These are phyloP conservation scores for Agaricus subrufescens DNA, from an alignment of 768 basidiomycete genomes.

Conservation along the genomic window DNA sequence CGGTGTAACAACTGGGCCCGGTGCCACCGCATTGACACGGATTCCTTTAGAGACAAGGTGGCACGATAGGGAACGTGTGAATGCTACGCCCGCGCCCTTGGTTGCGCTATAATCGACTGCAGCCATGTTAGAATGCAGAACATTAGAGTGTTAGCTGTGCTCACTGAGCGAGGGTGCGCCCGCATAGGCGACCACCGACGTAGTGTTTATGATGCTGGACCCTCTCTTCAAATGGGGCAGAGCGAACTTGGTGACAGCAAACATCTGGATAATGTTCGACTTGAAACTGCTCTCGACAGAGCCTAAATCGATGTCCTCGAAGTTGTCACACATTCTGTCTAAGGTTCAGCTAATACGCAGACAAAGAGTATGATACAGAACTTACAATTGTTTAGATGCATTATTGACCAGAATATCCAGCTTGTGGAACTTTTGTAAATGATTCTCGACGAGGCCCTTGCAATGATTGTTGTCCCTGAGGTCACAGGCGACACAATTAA, in stretches of 20 bases:
- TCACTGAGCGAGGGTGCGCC: slow-evolving; percentile 24
- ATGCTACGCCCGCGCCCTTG: slow-evolving; percentile 56
- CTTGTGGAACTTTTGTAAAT: slow-evolving; percentile 38
- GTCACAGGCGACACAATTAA: slow-evolving; percentile 34
- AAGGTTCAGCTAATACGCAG: not conserved
- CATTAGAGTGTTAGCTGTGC: slow-evolving; percentile 6
- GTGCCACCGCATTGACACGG: slow-evolving; percentile 49
- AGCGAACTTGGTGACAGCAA: slow-evolving; percentile 50
- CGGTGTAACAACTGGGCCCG: slow-evolving; percentile 54
- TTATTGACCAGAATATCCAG: slow-evolving; percentile 61
- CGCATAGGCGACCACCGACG: slow-evolving; percentile 51
- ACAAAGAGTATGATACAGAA: not conserved
- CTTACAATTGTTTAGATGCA: slow-evolving; percentile 43
- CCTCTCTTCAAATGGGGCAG: slow-evolving; percentile 58
- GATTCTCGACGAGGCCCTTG: slow-evolving; percentile 41
- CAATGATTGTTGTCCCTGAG: slow-evolving; percentile 36
- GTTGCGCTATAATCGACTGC: slow-evolving; percentile 49
- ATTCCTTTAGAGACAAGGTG: slow-evolving; percentile 54
- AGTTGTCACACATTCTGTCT: slow-evolving; percentile 34
- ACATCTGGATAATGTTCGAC: slow-evolving; percentile 56
- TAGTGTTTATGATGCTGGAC: slow-evolving; percentile 55
- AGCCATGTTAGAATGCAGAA: slow-evolving; percentile 4
- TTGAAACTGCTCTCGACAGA: slow-evolving; percentile 52
- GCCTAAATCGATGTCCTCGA: slow-evolving; percentile 45
- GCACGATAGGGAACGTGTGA: slow-evolving; percentile 49